phyloP scores from a whole-genome alignment of 2,329 filamentous ascomycete species.

The Sarocladiaceae sp. region DNA sequence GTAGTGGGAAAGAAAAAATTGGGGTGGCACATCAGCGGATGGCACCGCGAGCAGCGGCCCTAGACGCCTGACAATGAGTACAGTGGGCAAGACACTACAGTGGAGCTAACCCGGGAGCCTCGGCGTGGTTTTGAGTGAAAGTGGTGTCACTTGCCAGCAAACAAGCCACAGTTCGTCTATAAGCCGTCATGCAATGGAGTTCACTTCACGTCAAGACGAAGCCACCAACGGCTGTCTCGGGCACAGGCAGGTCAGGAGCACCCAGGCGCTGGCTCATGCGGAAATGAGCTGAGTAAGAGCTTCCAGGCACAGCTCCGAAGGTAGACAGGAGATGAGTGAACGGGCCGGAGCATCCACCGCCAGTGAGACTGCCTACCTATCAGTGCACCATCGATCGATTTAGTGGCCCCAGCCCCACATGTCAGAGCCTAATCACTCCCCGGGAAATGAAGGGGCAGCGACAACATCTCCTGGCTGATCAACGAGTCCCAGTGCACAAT shows the following conservation, averaged over 20 bases:
- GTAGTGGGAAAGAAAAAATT: neutral
- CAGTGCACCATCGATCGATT: conserved; percentile 5
- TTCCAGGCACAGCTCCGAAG: neutral
- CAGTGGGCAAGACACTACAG: neutral
- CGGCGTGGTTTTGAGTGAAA: neutral
- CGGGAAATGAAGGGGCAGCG: conserved; percentile 8
- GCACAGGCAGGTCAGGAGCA: neutral
- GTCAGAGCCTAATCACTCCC: neutral
- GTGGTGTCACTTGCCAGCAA: neutral
- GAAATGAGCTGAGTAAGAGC: neutral
- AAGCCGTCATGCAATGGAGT: too few relatives aligned
- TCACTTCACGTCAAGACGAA: neutral
- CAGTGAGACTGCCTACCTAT: neutral
- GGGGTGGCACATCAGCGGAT: neutral
- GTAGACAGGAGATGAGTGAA: neutral
- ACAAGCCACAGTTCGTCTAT: neutral
- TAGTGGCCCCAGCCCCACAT: neutral
- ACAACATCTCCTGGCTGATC: neutral
- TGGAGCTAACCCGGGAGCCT: neutral
- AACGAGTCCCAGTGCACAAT: neutral
- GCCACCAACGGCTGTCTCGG: neutral
- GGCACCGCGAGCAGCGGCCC: too few relatives aligned
- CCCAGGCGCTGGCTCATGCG: neutral
- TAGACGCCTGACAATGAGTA: neutral
- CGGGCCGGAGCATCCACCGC: neutral